A percentile compares a stretch with the other conserved stretches of the same genome.
These are phyloP conservation scores for Coniochaeta sp. DNA, from an alignment of 2,329 filamentous ascomycete genomes.

Conservation along the genomic window DNA sequence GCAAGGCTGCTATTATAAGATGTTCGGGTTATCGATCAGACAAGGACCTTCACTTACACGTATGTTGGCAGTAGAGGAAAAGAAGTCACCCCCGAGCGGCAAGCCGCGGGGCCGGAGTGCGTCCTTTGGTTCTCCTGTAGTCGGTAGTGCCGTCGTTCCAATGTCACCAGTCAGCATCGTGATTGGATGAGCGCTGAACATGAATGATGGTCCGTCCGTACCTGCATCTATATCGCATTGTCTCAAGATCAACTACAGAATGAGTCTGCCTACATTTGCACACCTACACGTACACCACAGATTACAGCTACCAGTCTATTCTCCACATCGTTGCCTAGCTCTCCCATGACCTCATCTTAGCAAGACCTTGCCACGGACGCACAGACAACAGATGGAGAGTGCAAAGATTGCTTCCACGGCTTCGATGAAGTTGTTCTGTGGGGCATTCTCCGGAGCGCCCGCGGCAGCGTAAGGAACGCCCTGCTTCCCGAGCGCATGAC, in stretches of 20 bases:
- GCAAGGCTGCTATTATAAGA: not conserved
- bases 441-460: constrained; percentile 9
- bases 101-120: not conserved
- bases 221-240: not conserved
- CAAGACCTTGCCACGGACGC: not conserved
- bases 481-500: constrained; percentile 29
- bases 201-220: not conserved
- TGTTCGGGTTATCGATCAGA: not conserved
- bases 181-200: not conserved
- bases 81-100: not conserved
- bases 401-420: constrained; percentile 15
- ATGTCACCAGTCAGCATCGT: not conserved
- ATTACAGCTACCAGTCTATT: not conserved
- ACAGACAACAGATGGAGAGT: not conserved
- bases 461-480: constrained; percentile 13
- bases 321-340: not conserved
- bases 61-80: not conserved
- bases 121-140: not conserved
- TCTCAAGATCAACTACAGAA: not conserved
- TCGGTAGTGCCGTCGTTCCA: not conserved
- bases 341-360: not conserved
- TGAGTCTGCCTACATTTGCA: not conserved
- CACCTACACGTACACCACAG: not conserved
- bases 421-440: constrained; percentile 37
- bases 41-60: too few species aligned